Evolutionary conservation across 192 early-diverging fungal genomes (phyloP).

Genomic region (Coemansia aciculifera): DNA sequence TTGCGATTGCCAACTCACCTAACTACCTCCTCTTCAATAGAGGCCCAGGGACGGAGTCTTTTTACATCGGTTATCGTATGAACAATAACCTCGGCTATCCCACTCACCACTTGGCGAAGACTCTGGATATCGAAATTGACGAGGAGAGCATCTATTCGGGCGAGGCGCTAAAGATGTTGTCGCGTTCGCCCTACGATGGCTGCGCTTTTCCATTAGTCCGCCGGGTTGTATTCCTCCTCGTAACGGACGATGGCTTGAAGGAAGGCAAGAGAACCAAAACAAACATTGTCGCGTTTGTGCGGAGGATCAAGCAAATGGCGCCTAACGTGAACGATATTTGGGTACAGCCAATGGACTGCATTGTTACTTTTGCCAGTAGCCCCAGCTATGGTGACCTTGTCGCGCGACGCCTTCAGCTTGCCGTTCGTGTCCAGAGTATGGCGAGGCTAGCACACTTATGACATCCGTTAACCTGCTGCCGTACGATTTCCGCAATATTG

Average conservation of each 20-base stretch:
- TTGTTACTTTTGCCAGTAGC: not conserved
- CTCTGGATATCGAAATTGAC: not conserved
- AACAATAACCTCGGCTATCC: not conserved
- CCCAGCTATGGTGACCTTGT: not conserved
- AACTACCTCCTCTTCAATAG: no score
- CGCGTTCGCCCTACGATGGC: not conserved
- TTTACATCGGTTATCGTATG: no score
- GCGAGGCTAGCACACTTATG: no score
- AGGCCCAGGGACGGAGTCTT: no score
- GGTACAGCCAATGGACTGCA: not conserved
- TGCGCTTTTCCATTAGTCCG: not conserved
- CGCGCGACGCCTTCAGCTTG: not conserved
- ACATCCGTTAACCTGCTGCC: not conserved
- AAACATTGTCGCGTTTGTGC: not conserved
- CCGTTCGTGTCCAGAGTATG: not conserved
- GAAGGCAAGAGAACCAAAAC: no score
- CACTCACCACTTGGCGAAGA: not conserved
- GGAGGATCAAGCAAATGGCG: not conserved
- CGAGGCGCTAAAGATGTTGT: not conserved
- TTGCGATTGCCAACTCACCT: no score
- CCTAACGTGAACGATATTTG: not conserved
- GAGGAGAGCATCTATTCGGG: not conserved
- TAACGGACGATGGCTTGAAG: no score
- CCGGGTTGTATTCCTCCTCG: not conserved
- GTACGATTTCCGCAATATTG: not conserved